Base-by-base conservation (phyloP, 1,139 yeast species). In the Diutina catenulata region DNA sequence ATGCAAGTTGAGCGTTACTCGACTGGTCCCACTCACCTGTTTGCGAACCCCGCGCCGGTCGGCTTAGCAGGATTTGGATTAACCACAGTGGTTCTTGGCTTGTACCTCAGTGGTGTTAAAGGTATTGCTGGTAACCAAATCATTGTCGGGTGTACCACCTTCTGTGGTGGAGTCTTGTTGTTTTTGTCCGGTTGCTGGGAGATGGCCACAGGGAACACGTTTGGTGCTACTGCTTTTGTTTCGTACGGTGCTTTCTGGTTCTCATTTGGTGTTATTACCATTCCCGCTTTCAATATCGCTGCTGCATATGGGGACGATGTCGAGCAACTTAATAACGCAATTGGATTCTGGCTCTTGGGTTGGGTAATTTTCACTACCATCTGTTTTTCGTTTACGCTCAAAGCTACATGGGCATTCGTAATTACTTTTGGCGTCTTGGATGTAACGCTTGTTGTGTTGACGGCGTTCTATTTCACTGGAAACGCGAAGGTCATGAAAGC, bases 351-450 rank as follows among this genome's bases (percentile, higher is more conserved):
- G 52, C 50, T 68, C 26, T 40, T 68, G 16, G 67, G 68, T 0
- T 70, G 75, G 75, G 61, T 60, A 5, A 51, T 69, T 4, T 69
- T 68, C 44, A 59, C 71, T 6, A 57, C 62, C 43, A 49, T 67
- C 52, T 47, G 67, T 38, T 51, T 62, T 42, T 47, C 60, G 24
- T 52, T 60, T 31, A 65, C 72, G 3, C 48, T 64, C 44, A 69
- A 68, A 44, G 60, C 74, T 3, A 69, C 75, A 2, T 51, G 59
- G 26, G 64, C 66, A 20, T 54, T 69, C 39, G 54, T 60, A 40
- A 49, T 49, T 6, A 55, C 67, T 40, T 65, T 68, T 46, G 47
- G 56, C 38, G 50, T 51, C 37, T 56, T 68, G 40, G 58, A 57
- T 46, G 40, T 65, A 43, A 66, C 68, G 33, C 63, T 67, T 49